Evolutionary conservation across 1,284 basidiomycete species (phyloP), one percentile per base, ranked within the genome.

Genomic region (Ganoderma boninense): DNA sequence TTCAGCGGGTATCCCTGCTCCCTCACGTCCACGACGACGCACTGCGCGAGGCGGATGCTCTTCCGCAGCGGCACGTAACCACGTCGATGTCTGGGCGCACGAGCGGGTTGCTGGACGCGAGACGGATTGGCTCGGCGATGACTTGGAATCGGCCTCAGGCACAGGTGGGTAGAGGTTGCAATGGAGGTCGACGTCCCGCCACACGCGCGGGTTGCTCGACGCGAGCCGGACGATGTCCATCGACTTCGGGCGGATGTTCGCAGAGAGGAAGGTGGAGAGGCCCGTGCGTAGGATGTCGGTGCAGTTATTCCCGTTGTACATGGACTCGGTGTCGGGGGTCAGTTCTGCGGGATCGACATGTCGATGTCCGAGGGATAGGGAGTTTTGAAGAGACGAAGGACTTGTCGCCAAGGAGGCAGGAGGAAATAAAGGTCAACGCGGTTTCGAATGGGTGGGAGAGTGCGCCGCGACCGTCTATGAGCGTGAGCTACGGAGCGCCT

Each of bases 281-380:
- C 73, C 77, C 23, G 74, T 77, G 60, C 69, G 67, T 4, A 74
- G 62, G 16, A 70, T 67, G 64, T 78, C 74, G 7, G 71, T 71
- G 67, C 67, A 70, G 65, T 71, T 71, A 65, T 67, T 68, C 42
- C 70, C 44, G 38, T 80, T 72, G 43, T 79, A 75, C 76, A 82
- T 82, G 66, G 83, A 74, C 74, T 83, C 82, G 61, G 83, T 76
- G 68, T 83, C 82, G n/a, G n/a, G 14, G 82, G 81, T 14, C 80
- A 65, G 46, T 79, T 79, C 10, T 69, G 70, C 7, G 75, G 71
- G 23, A 74, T 61, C 13, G 67, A 56, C 23, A 74, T 72, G 67
- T 77, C 76, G 32, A 75, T 69, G 14, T 71, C 71, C 11, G 66
- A 54, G 14, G 73, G 64, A 29, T 70, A 52, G n/a, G n/a, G n/a